A percentile compares a stretch with the other conserved stretches of the same genome.
Evolutionary conservation across 2,329 filamentous ascomycete genomes (phyloP).

Genomic region (Colletotrichum aenigma): DNA sequence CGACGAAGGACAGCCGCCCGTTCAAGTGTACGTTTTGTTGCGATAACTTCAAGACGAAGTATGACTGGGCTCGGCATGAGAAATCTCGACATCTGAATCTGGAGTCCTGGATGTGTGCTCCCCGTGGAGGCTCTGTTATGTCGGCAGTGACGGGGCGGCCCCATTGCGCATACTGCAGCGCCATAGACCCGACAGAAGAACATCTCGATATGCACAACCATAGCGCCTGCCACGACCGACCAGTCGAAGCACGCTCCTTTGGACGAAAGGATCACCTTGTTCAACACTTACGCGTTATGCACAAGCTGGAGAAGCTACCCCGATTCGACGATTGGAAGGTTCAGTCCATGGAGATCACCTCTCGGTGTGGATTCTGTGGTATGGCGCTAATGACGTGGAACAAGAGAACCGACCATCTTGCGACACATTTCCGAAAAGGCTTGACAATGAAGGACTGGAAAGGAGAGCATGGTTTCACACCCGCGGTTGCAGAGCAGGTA

Average conservation of each 20-base stretch:
- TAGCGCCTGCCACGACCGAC: constrained; percentile 15
- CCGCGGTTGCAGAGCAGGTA: constrained; percentile 24
- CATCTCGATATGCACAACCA: constrained; percentile 30
- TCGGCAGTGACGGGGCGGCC: constrained; percentile 24
- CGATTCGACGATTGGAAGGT: constrained; percentile 41
- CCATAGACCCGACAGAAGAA: constrained; percentile 20
- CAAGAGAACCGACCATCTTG: constrained; percentile 30
- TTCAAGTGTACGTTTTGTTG: constrained; percentile 52
- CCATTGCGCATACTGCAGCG: constrained; percentile 29
- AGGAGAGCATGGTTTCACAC: constrained; percentile 29
- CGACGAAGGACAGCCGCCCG: neutral
- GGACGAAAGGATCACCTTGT: constrained; percentile 34
- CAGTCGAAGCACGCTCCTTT: constrained; percentile 24
- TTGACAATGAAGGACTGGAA: constrained; percentile 32
- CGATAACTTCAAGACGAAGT: constrained; percentile 47
- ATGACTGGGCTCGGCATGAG: constrained; percentile 55
- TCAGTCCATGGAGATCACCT: constrained; percentile 23
- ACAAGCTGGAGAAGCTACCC: constrained; percentile 38
- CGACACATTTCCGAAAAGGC: constrained; percentile 30
- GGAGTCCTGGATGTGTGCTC: constrained; percentile 48
- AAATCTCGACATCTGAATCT: constrained; percentile 49
- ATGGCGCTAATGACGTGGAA: constrained; percentile 27
- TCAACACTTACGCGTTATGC: constrained; percentile 32
- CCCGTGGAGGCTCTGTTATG: constrained; percentile 20
- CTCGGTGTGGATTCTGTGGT: constrained; percentile 34